A percentile compares a stretch with the other conserved stretches of the same genome.
phyloP scores from a whole-genome alignment of 2,329 filamentous ascomycete species.

The Fusarium vanettenii region DNA sequence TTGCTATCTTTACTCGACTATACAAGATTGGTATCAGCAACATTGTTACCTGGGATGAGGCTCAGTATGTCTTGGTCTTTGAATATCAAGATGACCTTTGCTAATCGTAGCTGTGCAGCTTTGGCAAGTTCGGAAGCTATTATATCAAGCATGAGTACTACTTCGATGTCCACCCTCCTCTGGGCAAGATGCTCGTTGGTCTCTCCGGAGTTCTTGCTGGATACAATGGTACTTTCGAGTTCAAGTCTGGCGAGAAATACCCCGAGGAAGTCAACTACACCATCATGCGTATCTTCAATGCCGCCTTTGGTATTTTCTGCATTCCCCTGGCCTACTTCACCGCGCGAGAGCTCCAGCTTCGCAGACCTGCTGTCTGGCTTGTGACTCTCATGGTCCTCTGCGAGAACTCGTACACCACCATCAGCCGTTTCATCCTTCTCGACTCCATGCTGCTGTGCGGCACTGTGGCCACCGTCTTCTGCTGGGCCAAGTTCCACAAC shows the following conservation, averaged over 20 bases:
- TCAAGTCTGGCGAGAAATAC: conserved; percentile 98
- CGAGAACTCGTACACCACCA: conserved; percentile 99
- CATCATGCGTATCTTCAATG: conserved; percentile 98
- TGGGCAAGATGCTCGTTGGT: conserved; percentile 98
- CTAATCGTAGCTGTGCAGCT: conserved; percentile 61
- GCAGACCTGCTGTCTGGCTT: conserved; percentile 90
- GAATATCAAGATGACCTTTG: background rate
- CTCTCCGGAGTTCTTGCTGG: conserved; percentile 95
- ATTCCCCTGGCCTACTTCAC: conserved; percentile 96
- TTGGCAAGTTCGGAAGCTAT: conserved; percentile 98
- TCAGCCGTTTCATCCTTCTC: conserved; percentile 96
- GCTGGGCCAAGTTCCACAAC: conserved; percentile 97
- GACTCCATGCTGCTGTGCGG: conserved; percentile 99
- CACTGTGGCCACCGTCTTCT: conserved; percentile 96
- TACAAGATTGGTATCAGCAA: conserved; percentile 77
- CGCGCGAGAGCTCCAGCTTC: conserved; percentile 88
- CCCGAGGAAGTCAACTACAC: conserved; percentile 95
- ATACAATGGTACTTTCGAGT: conserved; percentile 99
- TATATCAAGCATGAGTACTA: conserved; percentile 99
- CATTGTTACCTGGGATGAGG: conserved; percentile 76
- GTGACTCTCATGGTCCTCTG: conserved; percentile 97
- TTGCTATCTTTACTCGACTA: conserved; percentile 74
- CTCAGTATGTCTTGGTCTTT: conserved; percentile 62
- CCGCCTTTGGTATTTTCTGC: conserved; percentile 91
- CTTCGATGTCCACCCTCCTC: conserved; percentile 89